Conservation (phyloP, 2,329 filamentous ascomycete genomes). For the Microascus cirrosus region DNA sequence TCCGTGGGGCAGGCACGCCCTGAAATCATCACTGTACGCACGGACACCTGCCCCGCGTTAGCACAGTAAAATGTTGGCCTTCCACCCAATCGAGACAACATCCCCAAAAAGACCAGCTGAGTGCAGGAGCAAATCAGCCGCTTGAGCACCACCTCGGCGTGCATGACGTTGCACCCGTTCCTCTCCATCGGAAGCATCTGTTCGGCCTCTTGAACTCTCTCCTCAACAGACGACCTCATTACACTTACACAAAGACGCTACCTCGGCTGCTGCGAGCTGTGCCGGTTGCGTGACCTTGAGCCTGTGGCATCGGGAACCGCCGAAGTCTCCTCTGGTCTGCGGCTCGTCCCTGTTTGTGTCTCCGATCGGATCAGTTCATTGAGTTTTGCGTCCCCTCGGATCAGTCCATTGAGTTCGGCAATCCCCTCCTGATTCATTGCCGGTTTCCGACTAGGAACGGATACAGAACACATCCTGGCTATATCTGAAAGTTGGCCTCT, state of each 20-base stretch:
- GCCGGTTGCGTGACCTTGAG: not conserved
- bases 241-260: not conserved
- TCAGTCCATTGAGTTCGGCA: not conserved
- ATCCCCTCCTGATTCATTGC: not conserved
- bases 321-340: not conserved
- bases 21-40: too few species aligned
- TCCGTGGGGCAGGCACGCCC: too few species aligned
- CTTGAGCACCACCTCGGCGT: not conserved
- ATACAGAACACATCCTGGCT: not conserved
- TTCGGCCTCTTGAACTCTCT: not conserved
- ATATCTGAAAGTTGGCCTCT: not conserved
- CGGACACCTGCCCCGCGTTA: too few species aligned
- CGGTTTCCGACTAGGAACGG: not conserved
- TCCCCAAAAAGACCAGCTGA: not conserved
- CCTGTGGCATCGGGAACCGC: not conserved
- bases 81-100: not conserved
- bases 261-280: not conserved
- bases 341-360: not conserved
- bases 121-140: not conserved
- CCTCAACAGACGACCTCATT: not conserved
- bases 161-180: slow-evolving; percentile 3
- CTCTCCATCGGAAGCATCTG: not conserved
- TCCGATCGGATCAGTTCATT: not conserved
- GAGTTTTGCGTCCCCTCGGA: not conserved
- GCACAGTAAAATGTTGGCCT: too few species aligned